phyloP scores from a whole-genome alignment of 164 flowering plant species.

The Kalanchoe fedtschenkoi region DNA sequence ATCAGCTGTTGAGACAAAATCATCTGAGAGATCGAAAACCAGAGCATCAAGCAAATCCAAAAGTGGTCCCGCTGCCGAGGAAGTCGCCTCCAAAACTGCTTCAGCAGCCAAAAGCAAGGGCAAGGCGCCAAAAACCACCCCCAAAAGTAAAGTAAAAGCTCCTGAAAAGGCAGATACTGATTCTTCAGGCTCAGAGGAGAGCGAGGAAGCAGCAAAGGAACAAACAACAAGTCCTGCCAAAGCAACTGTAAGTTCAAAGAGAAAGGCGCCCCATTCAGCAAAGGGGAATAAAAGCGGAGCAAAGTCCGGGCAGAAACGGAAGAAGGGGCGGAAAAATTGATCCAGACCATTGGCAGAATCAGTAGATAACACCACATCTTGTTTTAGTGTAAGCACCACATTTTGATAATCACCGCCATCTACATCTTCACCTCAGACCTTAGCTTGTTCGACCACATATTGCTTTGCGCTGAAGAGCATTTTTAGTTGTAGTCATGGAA shows the following conservation, averaged over 20 bases:
- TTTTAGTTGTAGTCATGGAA: too few species aligned
- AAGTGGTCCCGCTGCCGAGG: too few species aligned
- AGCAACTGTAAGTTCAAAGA: conserved; percentile 14
- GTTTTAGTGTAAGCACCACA: too few species aligned
- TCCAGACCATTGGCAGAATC: not conserved
- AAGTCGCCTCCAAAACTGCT: not conserved
- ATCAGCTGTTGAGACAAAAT: not conserved
- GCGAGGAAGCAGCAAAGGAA: conserved; percentile 16
- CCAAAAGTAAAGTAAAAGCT: conserved; percentile 23
- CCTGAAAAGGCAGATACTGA: conserved; percentile 15
- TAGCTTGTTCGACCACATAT: too few species aligned
- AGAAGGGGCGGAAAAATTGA: conserved; percentile 16
- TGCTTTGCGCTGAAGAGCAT: too few species aligned
- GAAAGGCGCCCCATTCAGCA: conserved; percentile 22
- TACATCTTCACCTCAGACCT: too few species aligned
- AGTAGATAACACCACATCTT: too few species aligned
- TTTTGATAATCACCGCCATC: too few species aligned
- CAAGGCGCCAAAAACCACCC: conserved; percentile 20
- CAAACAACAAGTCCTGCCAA: conserved; percentile 11
- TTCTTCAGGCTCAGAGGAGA: conserved; percentile 22
- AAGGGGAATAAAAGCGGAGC: conserved; percentile 27
- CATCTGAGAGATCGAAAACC: not conserved
- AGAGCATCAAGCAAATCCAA: not conserved
- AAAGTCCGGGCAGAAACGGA: conserved; percentile 31
- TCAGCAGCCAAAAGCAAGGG: conserved; percentile 16